phyloP scores from a whole-genome alignment of 148 eudicot species.

The Rheum nobile region DNA sequence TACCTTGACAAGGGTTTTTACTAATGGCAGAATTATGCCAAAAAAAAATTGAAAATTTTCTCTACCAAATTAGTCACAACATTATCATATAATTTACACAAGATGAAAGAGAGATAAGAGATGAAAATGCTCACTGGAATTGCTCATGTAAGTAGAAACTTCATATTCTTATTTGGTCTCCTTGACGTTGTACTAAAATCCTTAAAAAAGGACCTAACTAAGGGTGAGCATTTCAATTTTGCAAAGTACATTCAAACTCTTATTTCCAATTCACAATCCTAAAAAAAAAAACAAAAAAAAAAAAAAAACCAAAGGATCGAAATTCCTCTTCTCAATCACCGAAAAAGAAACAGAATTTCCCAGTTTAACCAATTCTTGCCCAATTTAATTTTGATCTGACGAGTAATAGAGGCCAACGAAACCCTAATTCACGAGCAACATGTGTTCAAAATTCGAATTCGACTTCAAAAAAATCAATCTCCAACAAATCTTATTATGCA shows the following conservation, averaged over 20 bases:
- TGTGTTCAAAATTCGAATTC: background rate
- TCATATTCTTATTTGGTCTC: background rate
- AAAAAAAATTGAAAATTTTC: background rate
- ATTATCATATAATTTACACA: no score
- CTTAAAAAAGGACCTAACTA: background rate
- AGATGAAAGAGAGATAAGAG: no score
- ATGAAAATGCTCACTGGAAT: no score
- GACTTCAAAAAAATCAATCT: slow-evolving; percentile 6
- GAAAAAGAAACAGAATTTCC: background rate
- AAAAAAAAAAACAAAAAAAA: no score
- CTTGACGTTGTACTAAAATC: background rate
- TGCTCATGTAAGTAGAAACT: background rate
- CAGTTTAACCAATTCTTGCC: background rate
- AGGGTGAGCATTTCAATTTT: background rate
- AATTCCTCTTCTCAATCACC: background rate
- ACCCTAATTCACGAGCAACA: background rate
- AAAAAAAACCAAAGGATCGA: no score
- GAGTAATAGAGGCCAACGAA: background rate
- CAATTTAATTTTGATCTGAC: background rate
- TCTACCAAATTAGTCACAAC: background rate
- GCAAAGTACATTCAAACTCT: background rate
- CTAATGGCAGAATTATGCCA: background rate
- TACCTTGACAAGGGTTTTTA: background rate
- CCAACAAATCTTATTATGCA: slow-evolving; percentile 78
- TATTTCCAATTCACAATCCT: background rate